Evolutionary conservation across 2,329 filamentous ascomycete species (phyloP).

Genomic region (Aureobasidium uvarum): DNA sequence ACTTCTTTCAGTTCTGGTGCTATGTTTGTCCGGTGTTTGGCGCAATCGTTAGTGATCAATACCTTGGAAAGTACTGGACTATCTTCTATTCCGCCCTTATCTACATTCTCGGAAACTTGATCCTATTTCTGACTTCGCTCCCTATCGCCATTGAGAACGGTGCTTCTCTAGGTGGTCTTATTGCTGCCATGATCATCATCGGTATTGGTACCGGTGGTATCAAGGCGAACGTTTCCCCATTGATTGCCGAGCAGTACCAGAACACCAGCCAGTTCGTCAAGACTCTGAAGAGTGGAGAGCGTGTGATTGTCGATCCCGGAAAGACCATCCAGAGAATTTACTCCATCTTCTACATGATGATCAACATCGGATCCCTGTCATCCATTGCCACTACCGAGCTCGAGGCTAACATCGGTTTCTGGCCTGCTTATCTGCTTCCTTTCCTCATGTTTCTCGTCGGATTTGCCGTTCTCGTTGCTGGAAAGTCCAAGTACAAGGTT

Average conservation of each 20-base stretch:
- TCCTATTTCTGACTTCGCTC: constrained; percentile 64
- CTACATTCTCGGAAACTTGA: constrained; percentile 64
- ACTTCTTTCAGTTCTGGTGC: constrained; percentile 52
- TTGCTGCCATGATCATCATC: constrained; percentile 64
- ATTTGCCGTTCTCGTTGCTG: constrained; percentile 53
- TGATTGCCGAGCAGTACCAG: constrained; percentile 51
- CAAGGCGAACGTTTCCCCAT: constrained; percentile 68
- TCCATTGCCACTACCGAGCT: constrained; percentile 64
- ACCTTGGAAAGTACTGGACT: constrained; percentile 67
- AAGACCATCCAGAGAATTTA: constrained; percentile 52
- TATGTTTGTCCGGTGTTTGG: constrained; percentile 49
- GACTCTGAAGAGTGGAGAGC: constrained; percentile 44
- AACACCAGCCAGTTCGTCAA: constrained; percentile 45
- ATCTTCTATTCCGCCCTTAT: constrained; percentile 65
- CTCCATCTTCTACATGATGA: constrained; percentile 66
- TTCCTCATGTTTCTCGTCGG: constrained; percentile 64
- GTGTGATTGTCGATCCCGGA: constrained; percentile 48
- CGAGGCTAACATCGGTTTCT: constrained; percentile 66
- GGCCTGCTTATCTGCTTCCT: constrained; percentile 62
- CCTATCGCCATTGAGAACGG: constrained; percentile 62
- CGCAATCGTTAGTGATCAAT: constrained; percentile 62
- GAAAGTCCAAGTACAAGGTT: constrained; percentile 41
- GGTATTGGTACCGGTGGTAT: constrained; percentile 77
- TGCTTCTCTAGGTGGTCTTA: constrained; percentile 61
- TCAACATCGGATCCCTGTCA: constrained; percentile 70